phyloP scores from a whole-genome alignment of 805 yeast species.

The Ogataea neopini region DNA sequence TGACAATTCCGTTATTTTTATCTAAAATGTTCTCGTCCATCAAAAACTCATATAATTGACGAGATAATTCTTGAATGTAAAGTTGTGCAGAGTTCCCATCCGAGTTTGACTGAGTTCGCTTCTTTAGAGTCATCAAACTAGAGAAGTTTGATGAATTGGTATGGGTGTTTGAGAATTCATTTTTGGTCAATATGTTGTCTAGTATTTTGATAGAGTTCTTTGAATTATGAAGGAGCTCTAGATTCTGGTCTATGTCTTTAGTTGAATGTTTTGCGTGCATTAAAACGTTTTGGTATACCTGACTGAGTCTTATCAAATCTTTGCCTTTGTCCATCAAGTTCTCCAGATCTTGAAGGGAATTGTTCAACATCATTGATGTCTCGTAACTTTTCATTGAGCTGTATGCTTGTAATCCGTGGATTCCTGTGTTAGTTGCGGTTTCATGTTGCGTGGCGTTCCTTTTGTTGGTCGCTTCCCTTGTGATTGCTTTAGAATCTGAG shows the following conservation, averaged over 20 bases:
- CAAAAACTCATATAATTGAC: slow-evolving; percentile 77
- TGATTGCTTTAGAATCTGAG: background rate
- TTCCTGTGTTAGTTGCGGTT: slow-evolving; percentile 50
- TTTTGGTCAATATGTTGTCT: slow-evolving; percentile 30
- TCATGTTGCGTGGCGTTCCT: background rate
- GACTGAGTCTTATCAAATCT: slow-evolving; percentile 62
- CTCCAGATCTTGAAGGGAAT: slow-evolving; percentile 75
- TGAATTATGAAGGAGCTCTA: slow-evolving; percentile 31
- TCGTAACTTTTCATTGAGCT: slow-evolving; percentile 55
- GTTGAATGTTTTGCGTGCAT: slow-evolving; percentile 16
- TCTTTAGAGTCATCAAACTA: slow-evolving; percentile 23
- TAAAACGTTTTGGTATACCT: slow-evolving; percentile 38
- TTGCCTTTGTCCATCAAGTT: slow-evolving; percentile 76
- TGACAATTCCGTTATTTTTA: slow-evolving; percentile 57
- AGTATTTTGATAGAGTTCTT: slow-evolving; percentile 31
- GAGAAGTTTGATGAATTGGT: slow-evolving; percentile 23
- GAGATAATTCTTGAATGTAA: slow-evolving; percentile 63
- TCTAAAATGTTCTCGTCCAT: slow-evolving; percentile 43
- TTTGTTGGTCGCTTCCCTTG: background rate
- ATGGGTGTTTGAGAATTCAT: slow-evolving; percentile 29
- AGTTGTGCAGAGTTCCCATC: slow-evolving; percentile 23
- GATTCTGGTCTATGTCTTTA: slow-evolving; percentile 25
- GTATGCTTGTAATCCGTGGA: slow-evolving; percentile 64
- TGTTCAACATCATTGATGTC: slow-evolving; percentile 60
- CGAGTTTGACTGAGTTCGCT: slow-evolving; percentile 5